Evolutionary conservation across 768 basidiomycete species (phyloP), one percentile per base, ranked within the genome.

Genomic region (Cubamyces sp.): DNA sequence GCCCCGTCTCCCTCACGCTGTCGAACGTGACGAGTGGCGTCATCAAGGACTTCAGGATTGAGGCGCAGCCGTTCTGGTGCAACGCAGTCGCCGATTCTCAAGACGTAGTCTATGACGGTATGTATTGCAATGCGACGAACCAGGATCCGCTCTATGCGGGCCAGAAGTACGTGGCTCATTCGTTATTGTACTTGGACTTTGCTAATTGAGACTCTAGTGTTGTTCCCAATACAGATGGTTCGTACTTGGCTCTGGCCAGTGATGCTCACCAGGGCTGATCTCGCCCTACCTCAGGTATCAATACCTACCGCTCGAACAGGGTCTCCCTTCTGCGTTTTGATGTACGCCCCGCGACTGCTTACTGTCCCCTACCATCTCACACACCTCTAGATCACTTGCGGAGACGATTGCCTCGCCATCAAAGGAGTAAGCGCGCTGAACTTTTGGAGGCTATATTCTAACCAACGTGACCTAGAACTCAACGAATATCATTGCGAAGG

Each of bases 371-470:
- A 18, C 3, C 18, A 12, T 19, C 25, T 37, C 9, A 28, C 23
- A 51, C 42, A 11, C 12, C 8, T 3, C 16, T 61, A 72, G 73
- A 70, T 86, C 11, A 86, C 84, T 21, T 83, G 79, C 60, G 84
- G 85, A 25, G 86, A 86, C 64, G 85, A 87, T 64, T 87, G 85
- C 61, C 73, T 86, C 9, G 84, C 83, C 5, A 83, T 86, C 74
- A 85, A 87, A 75, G 84, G 84, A 5, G 84, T 85, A 66, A n/a
- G 59, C 30, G 18, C 18, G 3, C 34, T 37, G n/a, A 49, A 1
- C 25, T 15, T 21, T 7, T 3, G 7, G 5, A n/a, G 28, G 21
- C 56, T 46, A 14, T 9, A n/a, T 46, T 3, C 16, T 40, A 9
- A 58, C 46, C 60, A 21, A 8, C 49, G 9, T 47, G 14, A 14